phyloP scores from a whole-genome alignment of 305 asterid genomes.

The Fraxinus platypoda region DNA sequence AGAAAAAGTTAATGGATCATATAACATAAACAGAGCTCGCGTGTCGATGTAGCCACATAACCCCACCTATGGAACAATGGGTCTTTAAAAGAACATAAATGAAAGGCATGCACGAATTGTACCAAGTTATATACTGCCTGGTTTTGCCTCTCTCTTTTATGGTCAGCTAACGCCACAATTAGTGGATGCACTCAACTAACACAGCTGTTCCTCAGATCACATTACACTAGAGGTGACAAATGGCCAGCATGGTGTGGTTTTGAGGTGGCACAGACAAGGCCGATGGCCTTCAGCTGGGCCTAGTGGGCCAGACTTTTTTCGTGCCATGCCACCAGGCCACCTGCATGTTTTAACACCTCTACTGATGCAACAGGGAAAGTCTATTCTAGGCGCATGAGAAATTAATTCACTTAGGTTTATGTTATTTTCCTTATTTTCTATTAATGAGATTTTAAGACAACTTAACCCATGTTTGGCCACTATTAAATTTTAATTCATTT shows the following conservation, averaged over 20 bases:
- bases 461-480: background rate
- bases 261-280: background rate
- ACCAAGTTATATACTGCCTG: background rate
- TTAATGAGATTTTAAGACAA: background rate
- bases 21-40: background rate
- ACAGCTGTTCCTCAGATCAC: background rate
- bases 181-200: background rate
- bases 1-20: background rate
- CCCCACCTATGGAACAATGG: background rate
- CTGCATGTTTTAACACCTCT: background rate
- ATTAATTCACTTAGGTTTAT: background rate
- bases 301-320: background rate
- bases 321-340: background rate
- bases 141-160: background rate
- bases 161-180: background rate
- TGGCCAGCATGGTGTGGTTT: background rate
- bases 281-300: background rate
- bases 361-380: background rate
- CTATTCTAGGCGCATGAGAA: background rate
- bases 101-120: background rate
- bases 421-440: background rate
- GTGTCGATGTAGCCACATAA: background rate
- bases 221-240: background rate
- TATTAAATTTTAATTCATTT: too few species aligned
- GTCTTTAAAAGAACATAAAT: background rate